These are phyloP conservation scores for Phyllostachys edulis DNA, from an alignment of 176 grass and related monocot species.

Conservation along the genomic window DNA sequence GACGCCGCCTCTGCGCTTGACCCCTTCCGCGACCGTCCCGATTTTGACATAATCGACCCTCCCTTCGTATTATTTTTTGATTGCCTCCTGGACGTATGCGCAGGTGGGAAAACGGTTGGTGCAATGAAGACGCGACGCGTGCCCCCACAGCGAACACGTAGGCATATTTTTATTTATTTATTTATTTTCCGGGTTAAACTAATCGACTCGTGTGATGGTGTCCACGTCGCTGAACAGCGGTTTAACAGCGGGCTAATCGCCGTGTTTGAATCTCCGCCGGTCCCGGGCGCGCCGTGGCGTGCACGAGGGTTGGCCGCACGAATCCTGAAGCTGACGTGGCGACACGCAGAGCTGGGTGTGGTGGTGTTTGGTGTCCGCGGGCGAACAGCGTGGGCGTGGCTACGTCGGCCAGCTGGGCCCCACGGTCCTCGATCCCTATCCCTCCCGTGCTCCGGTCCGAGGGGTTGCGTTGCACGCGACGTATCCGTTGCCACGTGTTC, in stretches of 20 bases:
- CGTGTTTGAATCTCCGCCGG: neutral
- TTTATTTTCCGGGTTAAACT: neutral
- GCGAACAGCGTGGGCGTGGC: neutral
- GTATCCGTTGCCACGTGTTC: conserved; percentile 33
- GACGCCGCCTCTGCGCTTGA: conserved; percentile 20
- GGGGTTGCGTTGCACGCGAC: neutral
- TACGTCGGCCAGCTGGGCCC: conserved; percentile 46
- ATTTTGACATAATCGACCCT: too few relatives aligned
- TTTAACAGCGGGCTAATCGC: neutral
- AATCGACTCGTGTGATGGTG: neutral
- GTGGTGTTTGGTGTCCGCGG: conserved; percentile 21
- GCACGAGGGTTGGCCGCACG: neutral
- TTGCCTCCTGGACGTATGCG: neutral
- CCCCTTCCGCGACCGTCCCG: conserved; percentile 22
- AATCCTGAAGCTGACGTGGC: neutral
- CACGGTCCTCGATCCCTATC: too few relatives aligned
- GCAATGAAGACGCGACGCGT: conserved; percentile 19
- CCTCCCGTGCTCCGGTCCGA: too few relatives aligned
- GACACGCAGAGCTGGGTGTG: too few relatives aligned
- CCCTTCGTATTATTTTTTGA: neutral
- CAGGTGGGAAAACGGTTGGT: neutral
- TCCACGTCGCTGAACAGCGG: conserved; percentile 8
- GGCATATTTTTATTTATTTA: neutral
- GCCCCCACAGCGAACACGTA: conserved; percentile 13
- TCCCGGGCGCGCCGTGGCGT: neutral